phyloP scores from a whole-genome alignment of 768 basidiomycete genomes.

The Lactifluus volemus region DNA sequence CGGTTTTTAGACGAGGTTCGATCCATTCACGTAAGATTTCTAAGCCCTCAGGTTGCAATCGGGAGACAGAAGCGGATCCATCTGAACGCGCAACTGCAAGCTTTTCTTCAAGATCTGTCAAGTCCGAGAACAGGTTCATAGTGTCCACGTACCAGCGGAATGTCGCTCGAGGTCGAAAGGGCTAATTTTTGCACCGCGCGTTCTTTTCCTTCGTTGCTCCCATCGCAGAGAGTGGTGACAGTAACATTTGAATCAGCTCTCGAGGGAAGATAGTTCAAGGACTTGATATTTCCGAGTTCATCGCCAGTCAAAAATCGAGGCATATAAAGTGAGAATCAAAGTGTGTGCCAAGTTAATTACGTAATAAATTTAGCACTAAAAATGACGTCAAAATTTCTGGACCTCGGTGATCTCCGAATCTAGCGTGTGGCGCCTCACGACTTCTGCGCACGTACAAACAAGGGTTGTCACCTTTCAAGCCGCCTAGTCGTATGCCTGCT shows the following conservation, averaged over 20 bases:
- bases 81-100: conserved; percentile 55
- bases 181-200: conserved; percentile 35
- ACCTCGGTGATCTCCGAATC: no score
- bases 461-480: no score
- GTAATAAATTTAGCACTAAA: no score
- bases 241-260: conserved; percentile 28
- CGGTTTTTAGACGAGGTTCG: conserved; percentile 47
- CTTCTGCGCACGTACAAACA: no score
- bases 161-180: conserved; percentile 13
- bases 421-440: no score
- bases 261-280: conserved; percentile 35
- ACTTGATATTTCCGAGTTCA: conserved; percentile 69
- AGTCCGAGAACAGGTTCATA: conserved; percentile 1
- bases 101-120: conserved; percentile 40
- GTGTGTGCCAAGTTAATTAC: no score
- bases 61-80: conserved; percentile 42
- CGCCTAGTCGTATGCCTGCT: neutral
- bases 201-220: conserved; percentile 27
- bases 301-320: conserved; percentile 67
- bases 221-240: conserved; percentile 30
- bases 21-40: conserved; percentile 45
- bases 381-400: no score
- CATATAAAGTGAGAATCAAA: conserved; percentile 36
- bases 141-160: neutral
- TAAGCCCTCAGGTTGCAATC: conserved; percentile 33